phyloP scores from a whole-genome alignment of 2,329 filamentous ascomycete genomes.

The Myriosclerotinia curreyana region DNA sequence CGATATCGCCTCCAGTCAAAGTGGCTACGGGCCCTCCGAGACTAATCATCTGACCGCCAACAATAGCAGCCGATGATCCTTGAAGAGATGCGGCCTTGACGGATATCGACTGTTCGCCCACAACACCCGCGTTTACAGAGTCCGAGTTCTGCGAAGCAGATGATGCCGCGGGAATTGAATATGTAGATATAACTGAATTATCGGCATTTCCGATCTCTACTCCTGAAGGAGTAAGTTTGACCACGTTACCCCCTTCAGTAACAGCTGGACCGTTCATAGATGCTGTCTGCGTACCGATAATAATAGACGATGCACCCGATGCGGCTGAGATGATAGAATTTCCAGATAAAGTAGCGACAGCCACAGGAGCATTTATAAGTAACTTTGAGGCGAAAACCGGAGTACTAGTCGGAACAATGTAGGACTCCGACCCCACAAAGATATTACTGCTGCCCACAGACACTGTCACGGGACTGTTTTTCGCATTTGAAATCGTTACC shows the following conservation, averaged over 20 bases:
- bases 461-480: constrained; percentile 13
- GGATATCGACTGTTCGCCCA: background rate
- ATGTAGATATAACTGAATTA: too few species aligned
- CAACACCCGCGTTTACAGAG: background rate
- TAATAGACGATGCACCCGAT: too few species aligned
- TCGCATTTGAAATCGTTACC: constrained; percentile 13
- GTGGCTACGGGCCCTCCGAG: constrained; percentile 22
- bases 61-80: constrained; percentile 9
- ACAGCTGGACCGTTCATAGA: too few species aligned
- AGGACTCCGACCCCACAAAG: constrained; percentile 6
- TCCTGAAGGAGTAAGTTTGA: too few species aligned
- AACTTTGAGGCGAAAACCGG: background rate
- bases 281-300: too few species aligned
- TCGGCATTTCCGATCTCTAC: too few species aligned
- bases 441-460: constrained; percentile 23
- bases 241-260: too few species aligned
- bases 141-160: background rate
- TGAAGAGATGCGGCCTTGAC: background rate
- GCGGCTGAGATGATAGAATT: too few species aligned
- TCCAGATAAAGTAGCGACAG: too few species aligned
- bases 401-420: constrained; percentile 16
- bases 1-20: constrained; percentile 22
- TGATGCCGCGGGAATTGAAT: background rate
- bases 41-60: constrained; percentile 23
- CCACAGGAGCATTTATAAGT: too few species aligned